Percentiles rank a stretch among this genome's conserved stretches.
These are phyloP conservation scores for Microdochium paspali DNA, from an alignment of 2,329 filamentous ascomycete genomes.

Conservation along the genomic window DNA sequence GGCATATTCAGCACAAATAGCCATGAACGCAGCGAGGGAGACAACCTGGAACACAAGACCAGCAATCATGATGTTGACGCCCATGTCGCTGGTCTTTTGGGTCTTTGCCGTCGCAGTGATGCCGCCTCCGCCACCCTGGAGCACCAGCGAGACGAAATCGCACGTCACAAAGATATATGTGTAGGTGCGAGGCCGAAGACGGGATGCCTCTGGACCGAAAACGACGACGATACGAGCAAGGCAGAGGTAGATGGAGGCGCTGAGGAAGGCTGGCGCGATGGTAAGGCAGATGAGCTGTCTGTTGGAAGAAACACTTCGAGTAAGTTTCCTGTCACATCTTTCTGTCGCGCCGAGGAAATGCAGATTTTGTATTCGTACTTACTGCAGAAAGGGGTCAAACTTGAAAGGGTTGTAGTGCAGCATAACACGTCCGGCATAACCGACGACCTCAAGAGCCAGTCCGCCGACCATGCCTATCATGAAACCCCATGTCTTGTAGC, in stretches of 20 bases:
- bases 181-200: slow-evolving; percentile 9
- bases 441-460: slow-evolving; percentile 34
- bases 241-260: slow-evolving; percentile 44
- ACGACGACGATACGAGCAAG: slow-evolving; percentile 39
- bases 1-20: slow-evolving; percentile 26
- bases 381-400: slow-evolving; percentile 27
- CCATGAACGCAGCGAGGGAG: slow-evolving; percentile 31
- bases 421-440: slow-evolving; percentile 34
- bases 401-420: slow-evolving; percentile 28
- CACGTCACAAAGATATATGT: slow-evolving; percentile 23
- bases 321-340: too few species aligned
- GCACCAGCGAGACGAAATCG: slow-evolving; percentile 31
- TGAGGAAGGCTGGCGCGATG: slow-evolving; percentile 45
- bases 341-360: too few species aligned
- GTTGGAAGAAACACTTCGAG: too few species aligned
- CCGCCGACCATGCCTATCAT: slow-evolving; percentile 26
- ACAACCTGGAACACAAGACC: slow-evolving; percentile 37
- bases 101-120: slow-evolving; percentile 17
- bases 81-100: slow-evolving; percentile 9
- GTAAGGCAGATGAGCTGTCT: slow-evolving; percentile 43
- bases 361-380: slow-evolving; percentile 16
- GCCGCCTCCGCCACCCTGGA: slow-evolving; percentile 34
- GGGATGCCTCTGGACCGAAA: slow-evolving; percentile 6
- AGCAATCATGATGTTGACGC: slow-evolving; percentile 37
- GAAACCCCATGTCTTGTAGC: slow-evolving; percentile 8